Evolutionary conservation across 805 yeast species (phyloP), one percentile per base, ranked within the genome.

Genomic region (Wickerhamiella nectarea): DNA sequence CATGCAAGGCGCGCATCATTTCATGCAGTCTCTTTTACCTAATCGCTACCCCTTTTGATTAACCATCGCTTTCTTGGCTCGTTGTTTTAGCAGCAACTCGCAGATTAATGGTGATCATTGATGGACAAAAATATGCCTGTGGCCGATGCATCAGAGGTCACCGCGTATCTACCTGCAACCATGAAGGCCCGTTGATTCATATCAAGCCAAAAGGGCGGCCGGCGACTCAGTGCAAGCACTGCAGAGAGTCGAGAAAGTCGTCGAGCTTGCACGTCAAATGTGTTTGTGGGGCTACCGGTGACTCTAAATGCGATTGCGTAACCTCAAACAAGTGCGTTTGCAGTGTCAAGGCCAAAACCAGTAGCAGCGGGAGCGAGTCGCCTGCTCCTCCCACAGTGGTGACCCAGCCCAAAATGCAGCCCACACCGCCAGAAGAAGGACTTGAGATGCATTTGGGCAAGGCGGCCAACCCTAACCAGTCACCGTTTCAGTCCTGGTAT

Each of bases 161-260:
- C 58, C 69, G 98, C 43, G 98, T 89, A 37, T 82, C 95, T 1
- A 76, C 94, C 2, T 91, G 98, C 62, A 78, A 80, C 36, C 98
- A 91, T 60, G 76, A 87, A 0, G 84, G 83, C 56, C 93, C 94
- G 4, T 66, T 91, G 52, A 79, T 82, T 58, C 80, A 80, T 82
- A 89, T 91, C 60, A 91, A 91, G 58, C 95, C 94, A 14, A 91
- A 91, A 58, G 98, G 98, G 3, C 69, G 98, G 45, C 98, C 98
- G 1, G 77, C 95, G 0, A 78, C 94, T 1, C 95, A 86, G 56
- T 89, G 97, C 56, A 68, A 71, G 31, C 93, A 82, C 57, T 89
- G 97, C 61, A 68, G 56, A 1, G 55, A 52, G 14, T 48, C 46
- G 28, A 55, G 62, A n/a, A 51, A 52, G 38, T 26, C 44, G 31